Conservation (phyloP, 2,329 filamentous ascomycete genomes). For the Trichophaea hybrida region DNA sequence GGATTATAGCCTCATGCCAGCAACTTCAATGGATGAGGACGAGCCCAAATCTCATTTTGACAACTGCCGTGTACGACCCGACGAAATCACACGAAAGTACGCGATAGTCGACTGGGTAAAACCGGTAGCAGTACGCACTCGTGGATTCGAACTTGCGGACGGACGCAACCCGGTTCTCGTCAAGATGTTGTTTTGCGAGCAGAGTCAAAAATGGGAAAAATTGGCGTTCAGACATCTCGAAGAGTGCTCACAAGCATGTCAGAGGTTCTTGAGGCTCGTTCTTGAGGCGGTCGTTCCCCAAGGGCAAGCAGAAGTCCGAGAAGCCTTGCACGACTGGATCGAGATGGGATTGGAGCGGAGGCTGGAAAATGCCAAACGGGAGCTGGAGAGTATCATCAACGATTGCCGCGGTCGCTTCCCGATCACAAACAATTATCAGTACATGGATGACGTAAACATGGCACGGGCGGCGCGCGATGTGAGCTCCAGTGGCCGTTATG, state of each 20-base stretch:
- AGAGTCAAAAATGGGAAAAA: slow-evolving; percentile 40
- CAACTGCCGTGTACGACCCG: background rate
- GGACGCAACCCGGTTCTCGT: slow-evolving; percentile 35
- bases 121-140: slow-evolving; percentile 26
- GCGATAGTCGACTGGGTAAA: slow-evolving; percentile 28
- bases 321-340: background rate
- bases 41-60: background rate
- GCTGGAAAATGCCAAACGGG: background rate
- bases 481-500: too few species aligned
- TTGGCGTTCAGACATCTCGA: slow-evolving; percentile 39
- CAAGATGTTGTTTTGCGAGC: slow-evolving; percentile 37
- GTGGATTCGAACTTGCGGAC: slow-evolving; percentile 41
- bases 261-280: slow-evolving; percentile 20
- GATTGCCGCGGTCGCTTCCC: background rate
- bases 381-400: background rate
- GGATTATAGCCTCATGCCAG: background rate
- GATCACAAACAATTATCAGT: background rate
- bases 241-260: slow-evolving; percentile 19
- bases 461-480: slow-evolving; percentile 2
- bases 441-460: slow-evolving; percentile 17
- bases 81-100: background rate
- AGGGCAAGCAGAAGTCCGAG: background rate
- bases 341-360: background rate
- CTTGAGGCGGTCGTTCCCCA: slow-evolving; percentile 10
- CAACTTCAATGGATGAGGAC: background rate